Base-by-base conservation (phyloP, 371 early-diverging fungal genomes). In the Amoeboaphelidium protococcarum region DNA sequence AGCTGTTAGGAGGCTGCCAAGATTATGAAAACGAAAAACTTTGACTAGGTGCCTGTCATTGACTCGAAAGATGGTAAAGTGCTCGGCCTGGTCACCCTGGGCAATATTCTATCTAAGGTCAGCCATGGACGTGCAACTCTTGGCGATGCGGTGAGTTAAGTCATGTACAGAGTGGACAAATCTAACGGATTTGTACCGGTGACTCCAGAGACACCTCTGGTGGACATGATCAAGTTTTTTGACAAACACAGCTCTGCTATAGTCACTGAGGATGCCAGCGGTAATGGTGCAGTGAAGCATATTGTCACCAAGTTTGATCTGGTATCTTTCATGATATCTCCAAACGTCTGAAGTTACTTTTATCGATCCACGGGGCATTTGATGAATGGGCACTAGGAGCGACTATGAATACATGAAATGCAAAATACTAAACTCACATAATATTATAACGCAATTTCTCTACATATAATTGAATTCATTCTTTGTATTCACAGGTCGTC, bases 11-110 rank as follows among this genome's bases (percentile, higher is more conserved):
- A 86, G 45, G 91, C 90, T 19, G 74, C 85, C 43, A 64, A 66
- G 44, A 63, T 84, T 50, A 85, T 90, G 88, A 71, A 86, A 58
- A 56, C 65, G 37, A 74, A 80, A 47, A 83, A 74, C 12, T 90
- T 90, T 54, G 90, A 90, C 64, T 92, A 94, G 63, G 65, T 91
- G 23, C 92, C 92, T 3, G 90, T 91, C 12, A 78, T 82, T 22
- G 67, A 67, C 46, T 62, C 73, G 13, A 52, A 68, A 46, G 65
- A 60, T 50, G 62, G 68, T 10, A 77, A 80, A 41, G 59, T 87
- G 31, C 72, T 73, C 46, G 91, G 91, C 23, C 60, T 87, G 48
- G 73, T 86, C 31, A 87, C 86, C 25, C 67, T 88, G 52, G 82
- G 88, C 40, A 78, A 83, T 61, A 61, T 85, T 41, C 68, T 90